Evolutionary conservation across 768 basidiomycete genomes (phyloP).

Genomic region (Russula abietina): DNA sequence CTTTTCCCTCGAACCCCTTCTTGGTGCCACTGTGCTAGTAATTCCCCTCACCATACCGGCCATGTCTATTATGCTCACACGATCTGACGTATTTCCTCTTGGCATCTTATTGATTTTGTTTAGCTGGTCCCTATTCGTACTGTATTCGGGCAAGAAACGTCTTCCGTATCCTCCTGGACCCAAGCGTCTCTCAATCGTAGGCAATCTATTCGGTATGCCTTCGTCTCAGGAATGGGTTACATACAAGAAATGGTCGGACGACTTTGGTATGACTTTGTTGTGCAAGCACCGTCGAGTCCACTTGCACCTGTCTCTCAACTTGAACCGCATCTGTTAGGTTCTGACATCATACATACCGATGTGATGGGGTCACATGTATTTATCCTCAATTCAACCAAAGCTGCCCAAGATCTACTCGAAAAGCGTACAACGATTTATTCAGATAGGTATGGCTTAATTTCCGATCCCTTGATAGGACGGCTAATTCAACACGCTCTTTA

Average conservation of each 20-base stretch:
- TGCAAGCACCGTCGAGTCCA: not conserved
- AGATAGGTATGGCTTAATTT: not conserved
- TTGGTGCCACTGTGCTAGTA: too few relatives aligned
- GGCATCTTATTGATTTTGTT: too few relatives aligned
- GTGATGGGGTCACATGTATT: constrained; percentile 23
- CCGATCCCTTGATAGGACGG: not conserved
- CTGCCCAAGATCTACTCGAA: constrained; percentile 29
- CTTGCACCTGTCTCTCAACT: not conserved
- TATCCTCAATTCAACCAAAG: constrained; percentile 26
- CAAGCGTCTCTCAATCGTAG: constrained; percentile 23
- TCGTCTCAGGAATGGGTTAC: constrained; percentile 21
- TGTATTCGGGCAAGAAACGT: too few relatives aligned
- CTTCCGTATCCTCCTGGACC: constrained; percentile 16
- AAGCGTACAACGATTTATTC: constrained; percentile 26
- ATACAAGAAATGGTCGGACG: constrained; percentile 16
- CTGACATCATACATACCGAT: constrained; percentile 25
- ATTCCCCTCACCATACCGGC: too few relatives aligned
- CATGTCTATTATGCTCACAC: too few relatives aligned
- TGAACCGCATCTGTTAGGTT: not conserved
- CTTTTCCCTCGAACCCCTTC: too few relatives aligned
- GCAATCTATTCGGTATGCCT: constrained; percentile 25
- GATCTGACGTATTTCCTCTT: too few relatives aligned
- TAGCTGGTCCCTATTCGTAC: too few relatives aligned
- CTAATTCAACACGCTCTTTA: not conserved
- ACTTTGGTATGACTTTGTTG: constrained; percentile 20